phyloP scores from a whole-genome alignment of 495 filamentous ascomycete species.

The Talaromyces thailandensis region DNA sequence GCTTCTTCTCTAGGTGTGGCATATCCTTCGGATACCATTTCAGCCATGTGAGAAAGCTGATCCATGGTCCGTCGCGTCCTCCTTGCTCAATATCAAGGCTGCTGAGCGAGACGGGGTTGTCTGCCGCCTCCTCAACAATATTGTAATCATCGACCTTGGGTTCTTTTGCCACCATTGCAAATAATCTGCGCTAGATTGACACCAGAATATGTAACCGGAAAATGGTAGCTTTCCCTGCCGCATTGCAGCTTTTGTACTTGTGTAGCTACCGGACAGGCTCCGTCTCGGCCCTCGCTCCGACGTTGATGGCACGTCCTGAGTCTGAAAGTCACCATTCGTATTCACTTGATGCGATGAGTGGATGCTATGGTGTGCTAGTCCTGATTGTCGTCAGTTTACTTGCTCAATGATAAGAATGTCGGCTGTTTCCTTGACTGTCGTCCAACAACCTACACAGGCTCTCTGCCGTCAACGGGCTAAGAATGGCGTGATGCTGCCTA shows the following conservation, averaged over 20 bases:
- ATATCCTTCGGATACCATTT: conserved; percentile 22
- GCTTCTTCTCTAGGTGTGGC: conserved; percentile 16
- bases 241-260: neutral
- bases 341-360: neutral
- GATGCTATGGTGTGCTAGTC: neutral
- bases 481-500: conserved; percentile 3
- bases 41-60: conserved; percentile 16
- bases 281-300: neutral
- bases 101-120: neutral
- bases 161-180: neutral
- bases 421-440: neutral
- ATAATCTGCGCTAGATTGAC: neutral
- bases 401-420: neutral
- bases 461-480: conserved; percentile 2
- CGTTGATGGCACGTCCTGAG: neutral
- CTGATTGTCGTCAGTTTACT: neutral
- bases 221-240: neutral
- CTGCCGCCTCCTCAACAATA: neutral
- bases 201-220: neutral
- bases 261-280: neutral
- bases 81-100: neutral
- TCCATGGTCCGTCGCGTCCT: conserved; percentile 11
- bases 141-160: neutral
- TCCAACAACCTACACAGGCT: neutral
- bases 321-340: neutral